Percentiles rank a stretch among this genome's conserved stretches.
These are phyloP conservation scores for Cryphonectria carpinicola DNA, from an alignment of 2,329 filamentous ascomycete genomes.

Conservation along the genomic window DNA sequence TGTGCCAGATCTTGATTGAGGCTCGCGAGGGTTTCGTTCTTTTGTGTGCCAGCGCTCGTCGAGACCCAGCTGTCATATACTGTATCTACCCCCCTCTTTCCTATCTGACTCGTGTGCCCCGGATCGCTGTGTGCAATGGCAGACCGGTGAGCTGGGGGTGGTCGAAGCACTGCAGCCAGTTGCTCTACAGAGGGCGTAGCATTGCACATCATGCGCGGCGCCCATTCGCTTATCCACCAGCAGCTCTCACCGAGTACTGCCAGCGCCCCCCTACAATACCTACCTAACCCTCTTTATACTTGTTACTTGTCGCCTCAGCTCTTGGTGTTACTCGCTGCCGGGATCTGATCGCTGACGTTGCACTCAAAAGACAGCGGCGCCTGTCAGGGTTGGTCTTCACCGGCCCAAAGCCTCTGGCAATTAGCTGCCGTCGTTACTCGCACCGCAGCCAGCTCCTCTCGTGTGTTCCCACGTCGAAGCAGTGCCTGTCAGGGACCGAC, in stretches of 20 bases:
- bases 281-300: constrained; percentile 7
- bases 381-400: constrained; percentile 22
- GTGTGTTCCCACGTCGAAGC: constrained; percentile 24
- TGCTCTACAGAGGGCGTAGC: constrained; percentile 22
- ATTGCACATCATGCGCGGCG: constrained; percentile 18
- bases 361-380: constrained; percentile 23
- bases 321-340: constrained; percentile 17
- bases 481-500: constrained; percentile 16
- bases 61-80: constrained; percentile 13
- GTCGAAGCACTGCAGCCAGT: constrained; percentile 16
- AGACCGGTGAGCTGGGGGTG: constrained; percentile 25
- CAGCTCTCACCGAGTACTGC: constrained; percentile 24
- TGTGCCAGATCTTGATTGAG: constrained; percentile 17
- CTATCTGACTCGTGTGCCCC: constrained; percentile 17
- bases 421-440: constrained; percentile 15
- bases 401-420: constrained; percentile 19
- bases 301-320: constrained; percentile 12
- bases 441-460: constrained; percentile 18
- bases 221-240: constrained; percentile 23
- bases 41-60: constrained; percentile 11
- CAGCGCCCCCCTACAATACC: constrained; percentile 14
- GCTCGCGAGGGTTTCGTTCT: constrained; percentile 4
- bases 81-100: constrained; percentile 31
- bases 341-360: constrained; percentile 26
- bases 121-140: constrained; percentile 11